Evolutionary conservation across 163 green algal genomes (phyloP).

Genomic region (Coccomyxa subellipsoidea): DNA sequence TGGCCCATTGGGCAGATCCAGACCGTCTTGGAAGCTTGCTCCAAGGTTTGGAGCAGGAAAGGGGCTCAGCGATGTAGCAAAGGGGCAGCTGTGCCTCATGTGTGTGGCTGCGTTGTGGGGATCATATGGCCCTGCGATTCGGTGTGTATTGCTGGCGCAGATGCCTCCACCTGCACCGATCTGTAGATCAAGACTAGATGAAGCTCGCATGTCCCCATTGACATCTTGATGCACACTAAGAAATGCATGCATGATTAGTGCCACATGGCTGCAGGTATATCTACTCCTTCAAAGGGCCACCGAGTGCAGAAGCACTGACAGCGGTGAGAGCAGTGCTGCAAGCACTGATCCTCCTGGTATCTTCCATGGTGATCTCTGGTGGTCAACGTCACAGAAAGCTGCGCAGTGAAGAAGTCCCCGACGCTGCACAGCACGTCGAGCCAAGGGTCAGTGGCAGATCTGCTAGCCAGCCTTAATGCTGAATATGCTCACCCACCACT

Average conservation of each 20-base stretch:
- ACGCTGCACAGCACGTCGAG: neutral
- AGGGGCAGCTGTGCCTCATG: constrained; percentile 9
- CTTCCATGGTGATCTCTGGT: neutral
- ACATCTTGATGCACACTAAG: too few species aligned
- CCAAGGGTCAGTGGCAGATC: neutral
- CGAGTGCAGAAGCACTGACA: neutral
- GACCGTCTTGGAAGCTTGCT: neutral
- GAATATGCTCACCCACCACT: neutral
- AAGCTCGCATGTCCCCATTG: neutral
- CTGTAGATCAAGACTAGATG: too few species aligned
- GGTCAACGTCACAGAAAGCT: neutral
- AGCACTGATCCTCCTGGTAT: neutral
- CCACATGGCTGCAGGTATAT: neutral
- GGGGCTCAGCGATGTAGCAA: neutral
- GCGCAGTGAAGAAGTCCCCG: too few species aligned
- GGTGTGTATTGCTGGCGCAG: neutral
- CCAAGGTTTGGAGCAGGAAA: neutral
- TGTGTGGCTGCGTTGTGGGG: constrained; percentile 16
- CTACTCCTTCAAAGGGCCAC: neutral
- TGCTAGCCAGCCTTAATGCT: neutral
- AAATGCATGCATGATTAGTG: neutral
- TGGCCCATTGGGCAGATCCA: neutral
- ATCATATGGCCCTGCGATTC: constrained; percentile 14
- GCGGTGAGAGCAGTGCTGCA: neutral
- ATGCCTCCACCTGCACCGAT: too few species aligned